Evolutionary conservation across 305 asterid species (phyloP), one percentile per base, ranked within the genome.

Genomic region (Salvia sclarea): DNA sequence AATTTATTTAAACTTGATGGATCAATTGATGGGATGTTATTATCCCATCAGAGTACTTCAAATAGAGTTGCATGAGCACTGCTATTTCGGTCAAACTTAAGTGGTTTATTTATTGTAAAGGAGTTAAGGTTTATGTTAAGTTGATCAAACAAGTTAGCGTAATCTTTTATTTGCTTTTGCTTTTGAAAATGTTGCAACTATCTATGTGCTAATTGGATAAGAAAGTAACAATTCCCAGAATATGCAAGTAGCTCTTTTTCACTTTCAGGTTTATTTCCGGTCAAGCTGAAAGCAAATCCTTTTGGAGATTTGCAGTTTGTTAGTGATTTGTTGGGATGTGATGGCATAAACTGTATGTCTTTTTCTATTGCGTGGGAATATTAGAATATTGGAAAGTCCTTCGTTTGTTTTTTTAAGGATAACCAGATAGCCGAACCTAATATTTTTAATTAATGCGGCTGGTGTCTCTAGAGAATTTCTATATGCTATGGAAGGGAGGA

Each of bases 191-290:
- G 11, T 31, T 18, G 25, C 13, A 22, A 55, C 22, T 44, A 9
- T 33, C 52, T 18, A 49, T 18, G 67, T 25, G 49, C 55, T 66
- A 25, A 30, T 12, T 53, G 14, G 50, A 30, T 18, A 38, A 35
- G 33, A 16, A 63, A 57, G 43, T 11, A 21, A 8, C 47, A 28
- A 24, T 21, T 41, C 48, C 16, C 43, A 43, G 30, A 59, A 41
- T 49, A 60, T 74, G 52, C 49, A 60, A 40, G 50, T 68, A 11
- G 56, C 61, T 45, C 52, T 40, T 64, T 37, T 47, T 61, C 53
- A 47, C 53, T 3, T 33, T 44, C 49, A 4, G 50, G 49, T 8
- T 60, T 50, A 18, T 58, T 73, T 35, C 38, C 8, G 21, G n/a
- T 43, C 52, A 20, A 38, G 17, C 44, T 52, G 30, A 50, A 30